Base-by-base conservation (phyloP, 805 yeast species). In the Priceomyces melissophilus region DNA sequence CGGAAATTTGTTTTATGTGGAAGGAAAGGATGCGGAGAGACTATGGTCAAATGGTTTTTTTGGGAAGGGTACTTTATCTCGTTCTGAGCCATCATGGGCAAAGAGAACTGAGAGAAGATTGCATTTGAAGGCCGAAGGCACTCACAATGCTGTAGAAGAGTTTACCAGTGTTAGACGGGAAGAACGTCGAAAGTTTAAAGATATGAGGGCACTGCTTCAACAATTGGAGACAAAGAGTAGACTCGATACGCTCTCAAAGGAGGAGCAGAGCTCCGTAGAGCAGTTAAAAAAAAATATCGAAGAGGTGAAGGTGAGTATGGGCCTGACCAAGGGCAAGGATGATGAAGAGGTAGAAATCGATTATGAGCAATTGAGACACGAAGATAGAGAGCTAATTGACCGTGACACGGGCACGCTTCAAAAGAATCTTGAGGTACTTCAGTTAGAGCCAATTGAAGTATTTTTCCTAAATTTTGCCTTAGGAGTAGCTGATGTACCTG, bases 61-160 rank as follows among this genome's bases (percentile, higher is more conserved):
- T 57, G 99, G 99, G 5, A 93, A 91, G 55, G 99, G 98, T 2
- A 76, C 78, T 2, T 65, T 89, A 34, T 86, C 96, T 28, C 71
- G 99, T 47, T 84, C 95, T 42, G 97, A 93, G 56, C 96, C 99
- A 0, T 79, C 96, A 0, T 93, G 98, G 97, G 61, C 57, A 34
- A 69, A 67, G n/a, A 71, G 97, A 40, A 79, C 87, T 1, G 61
- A 41, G 29, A 69, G 81, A 35, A 60, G 87, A 32, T 62, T 85
- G 17, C 73, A 75, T 10, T 54, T 77, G 30, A 73, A 60, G 17
- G 14, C 17, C 10, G 72, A 37, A 55, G 43, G 40, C 10, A 16
- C 16, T 2, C 58, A 42, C 35, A 53, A 65, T 13, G 69, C 83
- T 14, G 71, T 80, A 45, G 99, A 93, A 63, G 95, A 87, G 45